A percentile compares a stretch with the other conserved stretches of the same genome.
These are phyloP conservation scores for Epichloe glyceriae DNA, from an alignment of 2,329 filamentous ascomycete species.

Conservation along the genomic window DNA sequence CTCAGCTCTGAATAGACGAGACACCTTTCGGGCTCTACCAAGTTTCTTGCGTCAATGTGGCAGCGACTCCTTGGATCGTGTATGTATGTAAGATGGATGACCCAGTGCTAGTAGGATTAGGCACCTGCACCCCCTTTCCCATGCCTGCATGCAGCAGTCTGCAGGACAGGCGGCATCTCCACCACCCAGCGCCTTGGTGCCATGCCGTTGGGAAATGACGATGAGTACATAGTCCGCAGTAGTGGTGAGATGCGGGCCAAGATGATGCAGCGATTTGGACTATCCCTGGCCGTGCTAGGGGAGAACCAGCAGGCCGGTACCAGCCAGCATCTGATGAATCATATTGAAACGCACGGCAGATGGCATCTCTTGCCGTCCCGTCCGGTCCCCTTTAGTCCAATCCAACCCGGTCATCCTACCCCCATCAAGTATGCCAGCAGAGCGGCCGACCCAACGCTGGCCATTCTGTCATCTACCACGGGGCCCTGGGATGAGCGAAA, in stretches of 20 bases:
- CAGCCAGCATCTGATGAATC: background rate
- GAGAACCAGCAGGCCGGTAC: background rate
- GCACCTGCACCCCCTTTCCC: no score
- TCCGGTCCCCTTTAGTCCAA: background rate
- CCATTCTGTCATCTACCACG: background rate
- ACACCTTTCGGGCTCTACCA: background rate
- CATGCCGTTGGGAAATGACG: no score
- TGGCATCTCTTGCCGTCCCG: background rate
- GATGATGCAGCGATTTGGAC: background rate
- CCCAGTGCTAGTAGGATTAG: no score
- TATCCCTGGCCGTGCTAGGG: background rate
- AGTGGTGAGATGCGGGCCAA: background rate
- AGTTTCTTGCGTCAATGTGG: no score
- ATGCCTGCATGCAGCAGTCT: no score
- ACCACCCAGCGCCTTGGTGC: no score
- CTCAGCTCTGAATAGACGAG: background rate
- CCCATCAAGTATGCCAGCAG: background rate
- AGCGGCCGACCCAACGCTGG: background rate
- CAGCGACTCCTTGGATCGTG: no score
- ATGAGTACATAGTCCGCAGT: background rate
- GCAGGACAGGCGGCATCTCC: no score
- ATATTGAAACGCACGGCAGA: background rate
- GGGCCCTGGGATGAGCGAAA: background rate
- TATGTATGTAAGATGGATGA: no score
- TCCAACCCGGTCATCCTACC: background rate